Percentiles rank a stretch among this genome's conserved stretches.
phyloP scores from a whole-genome alignment of 176 grass and related monocot genomes.

The Saccharum spontaneum region DNA sequence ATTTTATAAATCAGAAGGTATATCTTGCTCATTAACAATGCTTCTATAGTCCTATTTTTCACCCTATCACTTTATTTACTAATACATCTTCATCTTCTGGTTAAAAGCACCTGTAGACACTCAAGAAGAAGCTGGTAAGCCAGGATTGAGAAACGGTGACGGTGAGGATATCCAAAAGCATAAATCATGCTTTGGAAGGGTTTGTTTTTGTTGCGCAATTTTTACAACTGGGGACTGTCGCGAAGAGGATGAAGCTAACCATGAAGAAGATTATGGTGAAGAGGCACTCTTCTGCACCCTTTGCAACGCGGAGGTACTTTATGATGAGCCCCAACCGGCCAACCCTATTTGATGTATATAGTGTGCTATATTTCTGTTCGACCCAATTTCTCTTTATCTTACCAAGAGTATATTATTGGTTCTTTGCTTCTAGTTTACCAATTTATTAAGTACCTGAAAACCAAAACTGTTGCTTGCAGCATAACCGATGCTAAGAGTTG shows the following conservation, averaged over 20 bases:
- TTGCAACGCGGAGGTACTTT: constrained; percentile 82
- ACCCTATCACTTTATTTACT: constrained; percentile 19
- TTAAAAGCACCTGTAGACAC: constrained; percentile 35
- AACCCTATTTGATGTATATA: background rate
- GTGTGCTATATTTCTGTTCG: constrained; percentile 5
- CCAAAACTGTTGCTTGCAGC: background rate
- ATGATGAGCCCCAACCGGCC: background rate
- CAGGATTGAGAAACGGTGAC: constrained; percentile 22
- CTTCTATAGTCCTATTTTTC: background rate
- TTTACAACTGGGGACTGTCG: constrained; percentile 86
- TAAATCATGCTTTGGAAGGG: constrained; percentile 59
- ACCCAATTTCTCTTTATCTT: constrained; percentile 9
- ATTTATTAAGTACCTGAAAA: background rate
- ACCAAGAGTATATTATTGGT: background rate
- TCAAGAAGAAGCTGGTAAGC: constrained; percentile 43
- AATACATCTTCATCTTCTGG: constrained; percentile 32
- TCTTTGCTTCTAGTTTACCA: constrained; percentile 7
- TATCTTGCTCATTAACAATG: constrained; percentile 19
- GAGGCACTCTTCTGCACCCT: constrained; percentile 97
- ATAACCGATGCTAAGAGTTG: constrained; percentile 9
- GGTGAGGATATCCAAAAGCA: constrained; percentile 28
- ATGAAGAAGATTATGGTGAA: constrained; percentile 65
- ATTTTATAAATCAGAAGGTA: constrained; percentile 67
- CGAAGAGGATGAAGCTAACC: constrained; percentile 64
- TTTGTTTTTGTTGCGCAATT: constrained; percentile 67